phyloP scores from a whole-genome alignment of 306 rosid species.

The Mimosa pudica region DNA sequence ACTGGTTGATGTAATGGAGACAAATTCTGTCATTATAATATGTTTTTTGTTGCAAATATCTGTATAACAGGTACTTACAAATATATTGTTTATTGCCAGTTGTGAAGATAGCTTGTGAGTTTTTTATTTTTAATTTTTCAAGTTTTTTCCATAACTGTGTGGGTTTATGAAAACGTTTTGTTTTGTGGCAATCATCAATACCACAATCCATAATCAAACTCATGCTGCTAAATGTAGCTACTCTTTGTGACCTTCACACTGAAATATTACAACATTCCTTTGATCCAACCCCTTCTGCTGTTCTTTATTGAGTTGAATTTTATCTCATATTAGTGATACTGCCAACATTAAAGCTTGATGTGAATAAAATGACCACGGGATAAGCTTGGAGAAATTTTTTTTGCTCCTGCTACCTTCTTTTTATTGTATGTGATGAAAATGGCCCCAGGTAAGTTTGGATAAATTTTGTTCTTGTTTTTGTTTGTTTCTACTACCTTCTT shows the following conservation, averaged over 20 bases:
- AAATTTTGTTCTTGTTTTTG: background rate
- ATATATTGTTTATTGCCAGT: background rate
- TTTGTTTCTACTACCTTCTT: too few species aligned
- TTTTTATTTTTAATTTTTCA: background rate
- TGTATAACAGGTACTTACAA: background rate
- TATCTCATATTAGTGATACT: constrained; percentile 18
- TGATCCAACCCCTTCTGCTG: background rate
- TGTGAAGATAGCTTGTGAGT: background rate
- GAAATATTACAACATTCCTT: background rate
- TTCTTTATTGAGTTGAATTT: background rate
- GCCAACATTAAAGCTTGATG: constrained; percentile 74
- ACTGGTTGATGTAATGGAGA: background rate
- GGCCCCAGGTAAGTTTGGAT: constrained; percentile 46
- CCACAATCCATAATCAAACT: background rate
- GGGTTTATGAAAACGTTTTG: too few species aligned
- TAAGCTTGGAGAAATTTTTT: constrained; percentile 2
- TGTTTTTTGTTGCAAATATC: background rate
- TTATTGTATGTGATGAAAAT: constrained; percentile 48
- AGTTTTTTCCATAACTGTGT: background rate
- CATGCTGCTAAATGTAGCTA: background rate
- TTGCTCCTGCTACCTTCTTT: too few species aligned
- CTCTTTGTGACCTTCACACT: background rate
- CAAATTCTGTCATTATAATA: background rate
- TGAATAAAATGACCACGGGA: constrained; percentile 57
- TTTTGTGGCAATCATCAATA: background rate